Conservation (phyloP, 345 rosid species). For the Syzygium grande region DNA sequence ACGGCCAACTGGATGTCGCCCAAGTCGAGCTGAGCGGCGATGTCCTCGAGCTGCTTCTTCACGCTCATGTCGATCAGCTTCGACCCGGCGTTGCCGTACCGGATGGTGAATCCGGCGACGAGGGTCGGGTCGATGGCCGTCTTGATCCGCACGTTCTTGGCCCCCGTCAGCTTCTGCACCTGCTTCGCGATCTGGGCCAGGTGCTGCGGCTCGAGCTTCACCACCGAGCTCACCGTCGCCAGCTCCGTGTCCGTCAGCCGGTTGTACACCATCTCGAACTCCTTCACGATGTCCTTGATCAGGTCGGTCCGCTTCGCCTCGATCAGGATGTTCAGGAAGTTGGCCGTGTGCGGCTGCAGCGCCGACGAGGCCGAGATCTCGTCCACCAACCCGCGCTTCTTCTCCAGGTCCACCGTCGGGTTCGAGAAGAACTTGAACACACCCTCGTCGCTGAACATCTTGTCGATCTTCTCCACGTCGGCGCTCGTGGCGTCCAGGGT, state of each 20-base stretch:
- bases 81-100: slow-evolving; percentile 72
- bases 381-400: slow-evolving; percentile 51
- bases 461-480: slow-evolving; percentile 70
- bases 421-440: slow-evolving; percentile 48
- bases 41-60: slow-evolving; percentile 90
- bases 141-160: slow-evolving; percentile 83
- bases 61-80: slow-evolving; percentile 92
- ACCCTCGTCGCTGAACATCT: slow-evolving; percentile 46
- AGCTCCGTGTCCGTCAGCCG: slow-evolving; percentile 60
- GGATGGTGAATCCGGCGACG: slow-evolving; percentile 86
- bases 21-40: slow-evolving; percentile 70
- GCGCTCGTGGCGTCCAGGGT: slow-evolving; percentile 56
- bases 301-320: slow-evolving; percentile 55
- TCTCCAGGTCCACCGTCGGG: slow-evolving; percentile 39
- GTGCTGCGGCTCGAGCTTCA: slow-evolving; percentile 65
- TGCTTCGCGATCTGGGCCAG: slow-evolving; percentile 85
- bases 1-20: slow-evolving; percentile 58
- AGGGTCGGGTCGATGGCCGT: slow-evolving; percentile 62
- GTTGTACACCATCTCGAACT: slow-evolving; percentile 69
- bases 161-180: slow-evolving; percentile 85
- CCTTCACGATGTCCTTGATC: slow-evolving; percentile 59
- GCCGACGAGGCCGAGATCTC: slow-evolving; percentile 36
- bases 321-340: slow-evolving; percentile 60
- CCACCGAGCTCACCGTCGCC: slow-evolving; percentile 81
- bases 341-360: slow-evolving; percentile 53